phyloP scores from a whole-genome alignment of 768 basidiomycete genomes.

The Cubamyces sp. region DNA sequence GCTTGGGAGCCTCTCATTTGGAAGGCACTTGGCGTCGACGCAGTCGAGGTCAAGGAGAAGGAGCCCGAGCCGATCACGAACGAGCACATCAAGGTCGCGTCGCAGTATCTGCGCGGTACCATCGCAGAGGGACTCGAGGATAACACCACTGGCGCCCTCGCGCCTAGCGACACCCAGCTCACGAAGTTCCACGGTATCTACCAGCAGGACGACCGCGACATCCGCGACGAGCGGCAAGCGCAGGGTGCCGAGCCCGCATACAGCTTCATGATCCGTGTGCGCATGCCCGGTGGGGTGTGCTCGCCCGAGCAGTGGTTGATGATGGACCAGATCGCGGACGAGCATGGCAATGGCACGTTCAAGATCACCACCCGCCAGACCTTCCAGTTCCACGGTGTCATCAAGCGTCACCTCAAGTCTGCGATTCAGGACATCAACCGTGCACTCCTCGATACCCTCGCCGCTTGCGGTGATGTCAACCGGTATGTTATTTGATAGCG shows the following conservation, averaged over 20 bases:
- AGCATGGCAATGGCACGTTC: constrained; percentile 91
- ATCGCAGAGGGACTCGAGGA: constrained; percentile 92
- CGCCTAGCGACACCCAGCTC: constrained; percentile 88
- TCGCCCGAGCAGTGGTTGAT: constrained; percentile 89
- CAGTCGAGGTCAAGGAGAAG: constrained; percentile 83
- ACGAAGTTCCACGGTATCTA: constrained; percentile 99
- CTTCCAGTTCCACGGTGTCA: constrained; percentile 99
- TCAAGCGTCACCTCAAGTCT: constrained; percentile 94
- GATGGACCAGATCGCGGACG: constrained; percentile 96
- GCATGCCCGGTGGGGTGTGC: constrained; percentile 97
- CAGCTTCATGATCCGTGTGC: constrained; percentile 97
- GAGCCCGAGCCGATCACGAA: constrained; percentile 98
- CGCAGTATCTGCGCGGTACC: constrained; percentile 91
- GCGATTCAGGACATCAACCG: constrained; percentile 97
- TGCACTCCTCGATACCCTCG: constrained; percentile 89
- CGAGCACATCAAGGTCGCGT: constrained; percentile 99
- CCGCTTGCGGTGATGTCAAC: constrained; percentile 98
- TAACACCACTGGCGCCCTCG: constrained; percentile 85
- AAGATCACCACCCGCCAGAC: constrained; percentile 98
- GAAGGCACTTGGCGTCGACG: constrained; percentile 93
- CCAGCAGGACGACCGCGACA: constrained; percentile 97
- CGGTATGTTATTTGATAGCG: constrained; percentile 49
- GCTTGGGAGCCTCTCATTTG: constrained; percentile 92
- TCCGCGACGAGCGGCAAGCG: constrained; percentile 92
- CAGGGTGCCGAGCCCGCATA: constrained; percentile 96